Evolutionary conservation across 1,284 basidiomycete genomes (phyloP), one percentile per base, ranked within the genome.

Genomic region (Anthracocystis panici-leucophaei): DNA sequence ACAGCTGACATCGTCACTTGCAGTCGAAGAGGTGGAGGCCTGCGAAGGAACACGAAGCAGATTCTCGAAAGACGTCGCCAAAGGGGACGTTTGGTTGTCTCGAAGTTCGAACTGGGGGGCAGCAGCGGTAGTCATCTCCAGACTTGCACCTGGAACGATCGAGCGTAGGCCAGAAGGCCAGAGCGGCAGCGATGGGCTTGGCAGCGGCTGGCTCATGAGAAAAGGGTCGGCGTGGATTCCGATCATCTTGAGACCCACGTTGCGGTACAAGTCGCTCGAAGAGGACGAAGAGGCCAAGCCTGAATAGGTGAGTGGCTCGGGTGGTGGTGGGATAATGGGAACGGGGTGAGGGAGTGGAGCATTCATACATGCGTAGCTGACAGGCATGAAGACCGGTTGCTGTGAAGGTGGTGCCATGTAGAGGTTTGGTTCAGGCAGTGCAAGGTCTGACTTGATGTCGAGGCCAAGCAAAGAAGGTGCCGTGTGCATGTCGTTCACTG

Each of bases 161-260:
- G 65, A 21, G 2, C 29, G 20, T 25, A 42, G 42, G 23, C 29
- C 35, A 4, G 44, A 41, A 10, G 55, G 50, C 9, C 46, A 40
- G 18, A 52, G 21, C 5, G 55, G 54, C 5, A 69, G 55, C 18
- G 68, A 61, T 5, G 65, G 70, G 49, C 70, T 73, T 2, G 70
- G 65, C 8, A 73, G 62, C 10, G 70, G 57, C 42, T 73, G 70
- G 29, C 65, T 73, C 57, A 67, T 61, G 20, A 73, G 70, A 46
- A 73, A 67, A 10, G 70, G 65, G 31, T 73, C 70, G 1, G 70
- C 60, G 45, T 63, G 70, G 50, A 73, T 57, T 5, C 65, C 65
- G 6, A 57, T 38, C 23, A 61, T 56, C 52, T 66, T 73, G 57
- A 73, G 57, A 2, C 57, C 65, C 3, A 51, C 48, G 63, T 55